phyloP scores from a whole-genome alignment of 768 basidiomycete species.

The Kwoniella botswanensis region DNA sequence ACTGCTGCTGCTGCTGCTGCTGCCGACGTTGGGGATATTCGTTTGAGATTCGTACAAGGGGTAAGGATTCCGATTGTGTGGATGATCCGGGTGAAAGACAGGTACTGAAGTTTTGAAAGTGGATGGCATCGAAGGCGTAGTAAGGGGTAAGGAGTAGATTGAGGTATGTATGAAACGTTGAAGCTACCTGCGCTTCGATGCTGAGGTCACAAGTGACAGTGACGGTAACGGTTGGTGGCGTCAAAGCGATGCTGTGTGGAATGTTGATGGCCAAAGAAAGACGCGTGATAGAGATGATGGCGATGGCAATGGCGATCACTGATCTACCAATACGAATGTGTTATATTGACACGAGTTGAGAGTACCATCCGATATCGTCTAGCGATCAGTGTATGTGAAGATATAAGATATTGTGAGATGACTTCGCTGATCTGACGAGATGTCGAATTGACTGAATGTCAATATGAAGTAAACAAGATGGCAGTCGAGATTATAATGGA shows the following conservation, averaged over 20 bases:
- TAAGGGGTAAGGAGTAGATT: not conserved
- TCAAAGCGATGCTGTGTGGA: not conserved
- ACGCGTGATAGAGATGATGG: not conserved
- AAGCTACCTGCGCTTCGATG: constrained; percentile 1
- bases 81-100: constrained; percentile 46
- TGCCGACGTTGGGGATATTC: not conserved
- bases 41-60: constrained; percentile 15
- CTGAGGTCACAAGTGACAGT: not conserved
- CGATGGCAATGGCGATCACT: not conserved
- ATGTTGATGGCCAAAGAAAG: not conserved
- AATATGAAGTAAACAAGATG: not conserved
- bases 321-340: not conserved
- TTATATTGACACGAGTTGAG: not conserved
- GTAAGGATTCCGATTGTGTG: constrained; percentile 37
- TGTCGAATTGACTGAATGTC: not conserved
- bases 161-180: not conserved
- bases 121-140: constrained; percentile 4
- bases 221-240: not conserved
- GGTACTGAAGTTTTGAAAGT: constrained; percentile 18
- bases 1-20: not conserved
- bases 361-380: not conserved
- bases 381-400: not conserved
- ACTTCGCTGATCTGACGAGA: not conserved
- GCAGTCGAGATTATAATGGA: not conserved
- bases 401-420: not conserved